Evolutionary conservation across 2,329 filamentous ascomycete species (phyloP).

Genomic region (Fusarium sp.): DNA sequence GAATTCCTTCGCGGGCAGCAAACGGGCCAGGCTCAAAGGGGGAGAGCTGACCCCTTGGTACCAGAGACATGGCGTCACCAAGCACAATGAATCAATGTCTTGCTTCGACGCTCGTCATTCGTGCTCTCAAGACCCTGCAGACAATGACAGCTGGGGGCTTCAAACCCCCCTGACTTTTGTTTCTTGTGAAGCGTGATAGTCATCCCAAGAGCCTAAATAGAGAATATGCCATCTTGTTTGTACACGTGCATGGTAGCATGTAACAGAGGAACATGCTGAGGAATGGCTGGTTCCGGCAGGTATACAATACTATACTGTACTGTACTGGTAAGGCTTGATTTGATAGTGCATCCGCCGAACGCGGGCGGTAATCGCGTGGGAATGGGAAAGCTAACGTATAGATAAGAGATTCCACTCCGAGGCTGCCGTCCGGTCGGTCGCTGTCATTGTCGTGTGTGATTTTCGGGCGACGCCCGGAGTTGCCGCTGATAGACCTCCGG

Average conservation of each 20-base stretch:
- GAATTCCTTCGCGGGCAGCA: conserved; percentile 24
- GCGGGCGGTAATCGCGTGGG: conserved; percentile 19
- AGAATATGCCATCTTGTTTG: conserved; percentile 2
- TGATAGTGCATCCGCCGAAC: conserved; percentile 23
- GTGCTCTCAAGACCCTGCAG: conserved; percentile 31
- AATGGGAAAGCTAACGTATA: conserved; percentile 15
- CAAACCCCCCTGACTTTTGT: conserved; percentile 29
- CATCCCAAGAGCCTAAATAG: background rate
- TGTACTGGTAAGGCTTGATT: background rate
- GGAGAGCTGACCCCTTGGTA: conserved; percentile 25
- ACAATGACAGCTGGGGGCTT: conserved; percentile 26
- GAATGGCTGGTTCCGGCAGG: conserved; percentile 16
- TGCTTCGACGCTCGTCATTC: conserved; percentile 21
- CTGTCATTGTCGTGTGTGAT: background rate
- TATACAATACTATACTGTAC: background rate
- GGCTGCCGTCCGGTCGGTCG: background rate
- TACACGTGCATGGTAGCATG: conserved; percentile 24
- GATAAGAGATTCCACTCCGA: conserved; percentile 37
- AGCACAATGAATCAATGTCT: conserved; percentile 31
- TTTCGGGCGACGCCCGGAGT: conserved; percentile 34
- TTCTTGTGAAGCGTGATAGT: conserved; percentile 21
- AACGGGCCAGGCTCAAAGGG: conserved; percentile 21
- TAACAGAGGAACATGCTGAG: conserved; percentile 7
- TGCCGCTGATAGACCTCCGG: conserved; percentile 30
- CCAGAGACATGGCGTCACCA: conserved; percentile 34